Evolutionary conservation across 2,329 filamentous ascomycete genomes (phyloP).

Genomic region (Nigrograna mackinnonii): DNA sequence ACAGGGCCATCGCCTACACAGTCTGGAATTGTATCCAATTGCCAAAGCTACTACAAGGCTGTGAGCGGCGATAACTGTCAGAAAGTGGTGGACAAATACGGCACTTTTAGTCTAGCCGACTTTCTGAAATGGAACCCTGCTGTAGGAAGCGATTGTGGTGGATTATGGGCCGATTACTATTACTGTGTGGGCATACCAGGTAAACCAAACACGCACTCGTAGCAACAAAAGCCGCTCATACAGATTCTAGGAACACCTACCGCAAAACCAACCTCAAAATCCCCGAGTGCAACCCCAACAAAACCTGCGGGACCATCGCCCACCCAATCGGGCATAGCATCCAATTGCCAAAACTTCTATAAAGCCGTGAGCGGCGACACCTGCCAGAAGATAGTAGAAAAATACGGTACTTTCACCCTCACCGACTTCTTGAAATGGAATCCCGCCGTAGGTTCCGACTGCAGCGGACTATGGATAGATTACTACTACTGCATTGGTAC

Average conservation of each 20-base stretch:
- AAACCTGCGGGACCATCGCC: not conserved
- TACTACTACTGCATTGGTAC: not conserved
- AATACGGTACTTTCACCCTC: not conserved
- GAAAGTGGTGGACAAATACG: not conserved
- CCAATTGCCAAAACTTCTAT: conserved; percentile 6
- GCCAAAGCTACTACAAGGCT: conserved; percentile 4
- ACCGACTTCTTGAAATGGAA: conserved; percentile 3
- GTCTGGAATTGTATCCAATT: conserved; percentile 1
- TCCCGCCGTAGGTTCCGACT: conserved; percentile 3
- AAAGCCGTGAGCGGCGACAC: not conserved
- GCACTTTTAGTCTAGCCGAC: not conserved
- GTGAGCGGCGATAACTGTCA: not conserved
- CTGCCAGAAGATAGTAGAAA: not conserved
- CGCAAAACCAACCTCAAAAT: too few relatives aligned
- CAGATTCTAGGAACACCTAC: too few relatives aligned
- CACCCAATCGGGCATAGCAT: conserved; percentile 2
- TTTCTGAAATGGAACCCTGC: conserved; percentile 5
- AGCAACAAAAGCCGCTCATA: too few relatives aligned
- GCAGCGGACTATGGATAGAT: not conserved
- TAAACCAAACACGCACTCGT: too few relatives aligned
- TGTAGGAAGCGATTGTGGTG: conserved; percentile 4
- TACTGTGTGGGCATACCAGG: conserved; percentile 6
- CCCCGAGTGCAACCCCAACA: too few relatives aligned
- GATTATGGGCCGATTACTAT: conserved; percentile 5
- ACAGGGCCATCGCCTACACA: conserved; percentile 2